phyloP scores from a whole-genome alignment of 192 early-diverging fungal species.

The Coemansia sp. region DNA sequence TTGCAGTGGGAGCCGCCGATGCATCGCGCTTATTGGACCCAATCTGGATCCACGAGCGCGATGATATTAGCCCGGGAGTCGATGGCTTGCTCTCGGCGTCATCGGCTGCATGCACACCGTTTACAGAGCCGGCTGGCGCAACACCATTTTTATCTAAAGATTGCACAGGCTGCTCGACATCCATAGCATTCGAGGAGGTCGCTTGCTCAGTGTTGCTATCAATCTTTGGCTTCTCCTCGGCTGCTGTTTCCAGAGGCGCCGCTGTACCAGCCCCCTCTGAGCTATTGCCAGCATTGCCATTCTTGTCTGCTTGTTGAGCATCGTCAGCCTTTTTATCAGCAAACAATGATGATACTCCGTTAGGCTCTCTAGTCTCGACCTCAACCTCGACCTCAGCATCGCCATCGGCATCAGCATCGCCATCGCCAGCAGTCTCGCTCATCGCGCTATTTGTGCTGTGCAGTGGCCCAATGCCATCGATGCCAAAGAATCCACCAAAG shows the following conservation, averaged over 20 bases:
- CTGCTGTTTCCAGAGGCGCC: no score
- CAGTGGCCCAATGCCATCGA: slow-evolving; percentile 16
- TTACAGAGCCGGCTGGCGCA: not conserved
- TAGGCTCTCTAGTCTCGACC: not conserved
- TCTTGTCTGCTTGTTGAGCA: no score
- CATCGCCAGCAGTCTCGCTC: slow-evolving; percentile 3
- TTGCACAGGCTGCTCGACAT: not conserved
- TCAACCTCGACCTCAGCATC: not conserved
- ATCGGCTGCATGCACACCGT: not conserved
- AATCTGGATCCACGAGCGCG: slow-evolving; percentile 52
- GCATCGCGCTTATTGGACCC: slow-evolving; percentile 20
- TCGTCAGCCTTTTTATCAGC: not conserved
- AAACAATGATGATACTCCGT: not conserved
- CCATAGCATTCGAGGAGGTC: no score
- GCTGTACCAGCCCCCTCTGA: no score
- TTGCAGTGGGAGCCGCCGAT: slow-evolving; percentile 9
- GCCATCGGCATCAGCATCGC: not conserved
- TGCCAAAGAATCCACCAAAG: slow-evolving; percentile 55
- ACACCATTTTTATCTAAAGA: not conserved
- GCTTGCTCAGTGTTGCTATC: not conserved
- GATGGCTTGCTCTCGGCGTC: slow-evolving; percentile 48
- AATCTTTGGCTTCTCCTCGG: no score
- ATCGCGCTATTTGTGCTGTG: not conserved
- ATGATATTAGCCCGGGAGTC: slow-evolving; percentile 49
- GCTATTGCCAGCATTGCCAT: not conserved